A percentile compares a stretch with the other conserved stretches of the same genome.
These are phyloP conservation scores for Cyberlindnera maritima DNA, from an alignment of 805 yeast genomes.

Conservation along the genomic window DNA sequence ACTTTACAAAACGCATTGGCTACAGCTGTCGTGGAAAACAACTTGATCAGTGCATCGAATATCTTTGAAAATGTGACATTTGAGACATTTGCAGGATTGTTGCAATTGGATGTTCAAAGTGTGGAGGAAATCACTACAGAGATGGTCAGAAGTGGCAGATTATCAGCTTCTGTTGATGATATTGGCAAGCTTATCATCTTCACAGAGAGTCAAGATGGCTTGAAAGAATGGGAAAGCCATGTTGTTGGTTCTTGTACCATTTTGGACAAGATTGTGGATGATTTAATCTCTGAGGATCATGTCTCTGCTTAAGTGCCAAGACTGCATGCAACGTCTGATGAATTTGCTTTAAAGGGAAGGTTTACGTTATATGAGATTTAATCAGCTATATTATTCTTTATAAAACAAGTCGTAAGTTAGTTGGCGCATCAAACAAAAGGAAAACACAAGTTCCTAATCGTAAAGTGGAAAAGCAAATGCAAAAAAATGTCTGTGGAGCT, in stretches of 20 bases:
- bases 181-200: slow-evolving; percentile 21
- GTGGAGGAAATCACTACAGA: slow-evolving; percentile 15
- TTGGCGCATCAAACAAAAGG: background rate
- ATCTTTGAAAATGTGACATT: slow-evolving; percentile 19
- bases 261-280: slow-evolving; percentile 23
- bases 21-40: slow-evolving; percentile 18
- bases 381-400: background rate
- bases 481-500: background rate
- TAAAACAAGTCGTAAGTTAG: slow-evolving; percentile 1
- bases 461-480: slow-evolving; percentile 1
- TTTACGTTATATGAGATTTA: background rate
- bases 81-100: slow-evolving; percentile 12
- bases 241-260: slow-evolving; percentile 21
- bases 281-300: slow-evolving; percentile 6
- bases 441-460: background rate
- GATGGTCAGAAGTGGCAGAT: slow-evolving; percentile 19
- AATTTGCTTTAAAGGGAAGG: too few relatives aligned
- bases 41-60: slow-evolving; percentile 15
- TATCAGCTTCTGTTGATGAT: slow-evolving; percentile 26
- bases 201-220: background rate
- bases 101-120: slow-evolving; percentile 5
- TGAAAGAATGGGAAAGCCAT: slow-evolving; percentile 25
- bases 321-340: too few relatives aligned
- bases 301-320: background rate
- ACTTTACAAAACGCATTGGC: slow-evolving; percentile 5